Percentiles rank a stretch among this genome's conserved stretches.
Conservation (phyloP, 306 rosid genomes). For the Gastrolobium bilobum region DNA sequence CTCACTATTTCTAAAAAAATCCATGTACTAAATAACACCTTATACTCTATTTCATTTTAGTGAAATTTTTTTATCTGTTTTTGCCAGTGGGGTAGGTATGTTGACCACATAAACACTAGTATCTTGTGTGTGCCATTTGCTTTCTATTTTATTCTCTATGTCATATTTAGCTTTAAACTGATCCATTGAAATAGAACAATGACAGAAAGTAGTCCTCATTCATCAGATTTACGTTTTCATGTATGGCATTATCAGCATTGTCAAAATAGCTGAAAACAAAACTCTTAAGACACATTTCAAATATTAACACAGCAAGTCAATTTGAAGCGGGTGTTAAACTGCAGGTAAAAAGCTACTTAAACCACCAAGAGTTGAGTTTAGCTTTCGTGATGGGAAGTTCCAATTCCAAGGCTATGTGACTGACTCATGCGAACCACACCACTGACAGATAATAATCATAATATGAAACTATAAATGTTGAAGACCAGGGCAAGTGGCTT, state of each 20-base stretch:
- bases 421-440: conserved; percentile 4
- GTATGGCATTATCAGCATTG: background rate
- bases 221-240: background rate
- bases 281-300: background rate
- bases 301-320: conserved; percentile 25
- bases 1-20: no score
- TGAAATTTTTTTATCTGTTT: no score
- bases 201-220: background rate
- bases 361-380: background rate
- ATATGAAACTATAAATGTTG: background rate
- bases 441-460: background rate
- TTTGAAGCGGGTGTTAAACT: background rate
- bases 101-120: no score
- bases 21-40: no score
- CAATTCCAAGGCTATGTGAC: conserved; percentile 40
- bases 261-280: conserved; percentile 4
- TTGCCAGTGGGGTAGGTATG: no score
- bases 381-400: conserved; percentile 7
- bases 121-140: no score
- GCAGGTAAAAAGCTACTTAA: background rate
- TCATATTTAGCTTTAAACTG: no score
- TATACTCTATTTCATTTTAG: no score
- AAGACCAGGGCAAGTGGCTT: background rate
- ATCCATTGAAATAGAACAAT: background rate
- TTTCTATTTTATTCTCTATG: no score